Evolutionary conservation across 768 basidiomycete species (phyloP), one percentile per base, ranked within the genome.

Genomic region (Panaeolus papilionaceus): DNA sequence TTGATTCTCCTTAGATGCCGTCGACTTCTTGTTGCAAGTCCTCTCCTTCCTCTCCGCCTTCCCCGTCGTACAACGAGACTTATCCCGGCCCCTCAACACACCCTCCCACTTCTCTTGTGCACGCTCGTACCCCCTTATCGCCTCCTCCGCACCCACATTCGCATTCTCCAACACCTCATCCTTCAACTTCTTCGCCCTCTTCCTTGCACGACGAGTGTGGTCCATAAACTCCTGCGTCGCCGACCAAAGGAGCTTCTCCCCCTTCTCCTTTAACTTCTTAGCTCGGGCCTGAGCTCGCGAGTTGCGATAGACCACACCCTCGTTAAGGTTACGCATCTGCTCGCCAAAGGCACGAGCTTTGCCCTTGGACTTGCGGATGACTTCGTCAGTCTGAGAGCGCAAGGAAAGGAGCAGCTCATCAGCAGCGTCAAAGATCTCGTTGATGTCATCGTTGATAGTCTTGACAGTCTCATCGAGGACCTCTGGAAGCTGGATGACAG

Each of bases 381-480:
- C 76, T 26, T 71, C 70, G 40, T 82, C 76, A 12, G 84, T 85
- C 67, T 89, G 88, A 63, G 78, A 80, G 11, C 81, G 82, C 64
- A 90, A 83, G 49, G 83, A 83, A 38, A 76, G 78, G 67, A 84
- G 77, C 40, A 91, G 81, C 0, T 83, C 86, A 69, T 91, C 89
- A 38, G 91, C 79, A 3, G 87, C 88, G 28, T 85, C 85, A 39
- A 86, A 74, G 20, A 91, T 79, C 69, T 90, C 89, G 23, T 83
- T 79, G 63, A 89, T 75, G 66, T 91, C 89, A 63, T 78, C 81
- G 9, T 81, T 81, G 23, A 89, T 76, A n/a, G 77, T 77, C 58
- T 83, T 83, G 64, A 83, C 79, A 51, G 81, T 84, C 44, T 80
- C 79, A 44, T 86, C 88, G 49, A 88, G 73, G 14, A 83, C 75